Evolutionary conservation across 208 protist species (phyloP), one percentile per base, ranked within the genome.

Genomic region (Acanthamoeba castellanii): DNA sequence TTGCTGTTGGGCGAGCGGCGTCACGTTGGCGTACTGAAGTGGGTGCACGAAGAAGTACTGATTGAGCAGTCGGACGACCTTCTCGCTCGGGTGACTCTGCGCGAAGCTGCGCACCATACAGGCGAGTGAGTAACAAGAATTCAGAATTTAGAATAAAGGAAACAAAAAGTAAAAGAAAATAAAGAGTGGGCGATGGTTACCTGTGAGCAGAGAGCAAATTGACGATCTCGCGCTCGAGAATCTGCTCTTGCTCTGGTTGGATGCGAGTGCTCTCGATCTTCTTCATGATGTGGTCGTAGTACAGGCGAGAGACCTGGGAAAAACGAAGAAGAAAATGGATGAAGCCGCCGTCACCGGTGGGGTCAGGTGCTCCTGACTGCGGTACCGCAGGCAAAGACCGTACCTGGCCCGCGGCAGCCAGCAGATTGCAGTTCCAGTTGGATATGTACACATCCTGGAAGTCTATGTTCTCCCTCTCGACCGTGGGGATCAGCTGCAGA

Each of bases 31-130:
- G 52, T 88, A 88, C n/a, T 66, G 81, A 13, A 88, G 81, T 25
- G 81, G 81, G 30, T 88, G 81, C n/a, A 88, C 81, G 22, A 88
- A 88, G 52, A 88, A 88, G 32, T 88, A 88, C 52, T 88, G 81
- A 42, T 88, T 88, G 81, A 88, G 50, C 81, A 88, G 52, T 16
- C 32, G 42, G 4, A 64, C 81, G 16, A 88, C 81, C 52, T 88
- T 88, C 52, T 88, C 81, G 30, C 81, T 88, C 30, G 81, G 81
- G 22, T 88, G 81, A 50, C 81, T 88, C 50, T 30, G 42, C 47
- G 52, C 81, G 64, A 88, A 88, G 6, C 81, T 16, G 66, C 66
- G 14, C n/a, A 34, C 0, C 7, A 34, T 3, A 72, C 66, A 30
- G 2, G 30, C 30, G 13, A 32, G 2, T 32, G 11, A 72, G 66